phyloP scores from a whole-genome alignment of 2,329 filamentous ascomycete genomes.

The Aulographum hederae region DNA sequence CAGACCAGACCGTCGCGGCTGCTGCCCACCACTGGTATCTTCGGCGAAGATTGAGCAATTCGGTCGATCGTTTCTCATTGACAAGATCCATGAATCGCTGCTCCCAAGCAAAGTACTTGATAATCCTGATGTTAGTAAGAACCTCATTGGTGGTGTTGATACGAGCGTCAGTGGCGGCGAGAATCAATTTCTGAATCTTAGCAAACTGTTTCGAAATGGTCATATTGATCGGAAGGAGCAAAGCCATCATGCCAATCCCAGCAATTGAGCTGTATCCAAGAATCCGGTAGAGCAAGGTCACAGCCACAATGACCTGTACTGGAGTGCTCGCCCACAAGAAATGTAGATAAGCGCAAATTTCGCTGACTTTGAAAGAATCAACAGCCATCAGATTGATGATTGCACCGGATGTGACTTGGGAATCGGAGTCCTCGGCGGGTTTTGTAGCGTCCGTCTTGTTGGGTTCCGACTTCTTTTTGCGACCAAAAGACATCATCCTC shows the following conservation, averaged over 20 bases:
- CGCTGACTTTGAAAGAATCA: conserved; percentile 95
- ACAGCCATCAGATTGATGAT: conserved; percentile 99
- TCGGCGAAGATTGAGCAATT: conserved; percentile 60
- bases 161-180: conserved; percentile 83
- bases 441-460: background rate
- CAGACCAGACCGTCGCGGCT: conserved; percentile 92
- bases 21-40: conserved; percentile 83
- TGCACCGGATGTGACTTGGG: conserved; percentile 84
- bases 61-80: conserved; percentile 66
- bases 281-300: conserved; percentile 71
- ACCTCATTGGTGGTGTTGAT: conserved; percentile 96
- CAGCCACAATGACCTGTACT: conserved; percentile 66
- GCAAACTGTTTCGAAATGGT: conserved; percentile 73
- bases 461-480: conserved; percentile 20
- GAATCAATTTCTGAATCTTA: conserved; percentile 73
- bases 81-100: conserved; percentile 73
- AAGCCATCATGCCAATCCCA: conserved; percentile 74
- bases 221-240: conserved; percentile 82
- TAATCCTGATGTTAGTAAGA: conserved; percentile 91
- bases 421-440: conserved; percentile 23
- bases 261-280: conserved; percentile 88
- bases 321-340: conserved; percentile 88
- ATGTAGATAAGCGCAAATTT: conserved; percentile 86
- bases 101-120: conserved; percentile 99
- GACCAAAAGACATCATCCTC: conserved; percentile 34